Evolutionary conservation across 495 filamentous ascomycete genomes (phyloP).

Genomic region (Bathelium albidoporum): DNA sequence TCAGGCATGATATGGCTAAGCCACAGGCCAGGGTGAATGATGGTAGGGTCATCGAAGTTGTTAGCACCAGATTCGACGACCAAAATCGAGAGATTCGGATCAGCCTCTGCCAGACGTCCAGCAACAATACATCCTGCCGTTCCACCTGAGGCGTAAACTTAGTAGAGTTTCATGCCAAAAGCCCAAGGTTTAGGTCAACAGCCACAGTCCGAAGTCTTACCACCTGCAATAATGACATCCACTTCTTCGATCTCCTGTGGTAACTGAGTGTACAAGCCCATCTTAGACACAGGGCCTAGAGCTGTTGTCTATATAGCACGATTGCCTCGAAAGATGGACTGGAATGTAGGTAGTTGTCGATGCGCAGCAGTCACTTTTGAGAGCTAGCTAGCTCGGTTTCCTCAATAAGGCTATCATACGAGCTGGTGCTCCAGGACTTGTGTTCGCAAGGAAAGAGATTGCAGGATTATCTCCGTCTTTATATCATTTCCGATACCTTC

Average conservation of each 20-base stretch:
- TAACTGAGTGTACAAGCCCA: constrained; percentile 29
- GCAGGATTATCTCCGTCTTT: too few species aligned
- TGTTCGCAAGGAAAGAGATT: too few species aligned
- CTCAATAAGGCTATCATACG: too few species aligned
- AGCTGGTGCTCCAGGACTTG: too few species aligned
- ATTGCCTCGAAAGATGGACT: too few species aligned
- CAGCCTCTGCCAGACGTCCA: constrained; percentile 38
- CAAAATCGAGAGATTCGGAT: constrained; percentile 41
- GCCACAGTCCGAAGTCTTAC: constrained; percentile 10
- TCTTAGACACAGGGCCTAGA: too few species aligned
- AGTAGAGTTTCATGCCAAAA: not conserved
- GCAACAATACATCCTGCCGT: constrained; percentile 49
- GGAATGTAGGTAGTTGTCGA: too few species aligned
- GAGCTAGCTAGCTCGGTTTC: too few species aligned
- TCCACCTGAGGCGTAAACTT: constrained; percentile 38
- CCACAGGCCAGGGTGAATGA: constrained; percentile 37
- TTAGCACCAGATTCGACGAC: constrained; percentile 41
- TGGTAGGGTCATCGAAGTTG: constrained; percentile 36
- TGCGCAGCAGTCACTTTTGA: too few species aligned
- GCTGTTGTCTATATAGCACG: too few species aligned
- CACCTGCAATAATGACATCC: constrained; percentile 35
- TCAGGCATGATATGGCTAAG: constrained; percentile 26
- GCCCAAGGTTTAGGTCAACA: not conserved
- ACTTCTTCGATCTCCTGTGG: constrained; percentile 27
- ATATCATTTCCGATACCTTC: too few species aligned